These are phyloP conservation scores for Dendrobium nobile DNA, from an alignment of 106 monocot genomes.

Conservation along the genomic window DNA sequence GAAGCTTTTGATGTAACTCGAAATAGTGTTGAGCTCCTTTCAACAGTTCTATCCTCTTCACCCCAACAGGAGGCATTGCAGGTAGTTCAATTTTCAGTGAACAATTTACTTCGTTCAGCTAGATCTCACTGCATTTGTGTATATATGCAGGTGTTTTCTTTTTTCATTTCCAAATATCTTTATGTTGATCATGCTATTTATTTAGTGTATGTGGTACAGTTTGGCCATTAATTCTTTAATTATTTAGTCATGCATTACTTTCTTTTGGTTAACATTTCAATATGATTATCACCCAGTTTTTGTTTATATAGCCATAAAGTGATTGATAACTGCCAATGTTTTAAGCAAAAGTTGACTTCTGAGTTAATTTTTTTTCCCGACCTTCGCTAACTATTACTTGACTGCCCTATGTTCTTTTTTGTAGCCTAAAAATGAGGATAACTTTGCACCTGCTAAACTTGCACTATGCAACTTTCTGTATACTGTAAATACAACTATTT, in stretches of 20 bases:
- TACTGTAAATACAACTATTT: no score
- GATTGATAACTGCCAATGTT: not conserved
- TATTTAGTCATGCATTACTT: not conserved
- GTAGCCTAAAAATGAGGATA: no score
- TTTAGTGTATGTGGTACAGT: not conserved
- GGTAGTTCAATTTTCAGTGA: conserved; percentile 21
- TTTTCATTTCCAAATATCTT: not conserved
- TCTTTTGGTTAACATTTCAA: not conserved
- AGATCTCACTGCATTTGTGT: not conserved
- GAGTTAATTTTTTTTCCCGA: no score
- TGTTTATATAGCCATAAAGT: not conserved
- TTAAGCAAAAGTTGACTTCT: not conserved
- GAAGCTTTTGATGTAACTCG: conserved; percentile 89
- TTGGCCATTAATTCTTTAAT: not conserved
- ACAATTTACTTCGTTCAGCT: not conserved
- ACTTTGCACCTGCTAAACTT: no score
- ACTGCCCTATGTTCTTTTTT: no score
- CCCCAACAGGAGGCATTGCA: conserved; percentile 72
- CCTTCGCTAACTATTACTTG: no score
- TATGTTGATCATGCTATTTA: not conserved
- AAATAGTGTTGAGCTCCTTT: conserved; percentile 91
- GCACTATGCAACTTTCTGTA: no score
- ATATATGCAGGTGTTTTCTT: not conserved
- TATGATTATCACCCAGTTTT: not conserved
- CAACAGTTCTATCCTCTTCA: conserved; percentile 49